Evolutionary conservation across 2,329 filamentous ascomycete species (phyloP).

Genomic region (Aspergillus sp.): DNA sequence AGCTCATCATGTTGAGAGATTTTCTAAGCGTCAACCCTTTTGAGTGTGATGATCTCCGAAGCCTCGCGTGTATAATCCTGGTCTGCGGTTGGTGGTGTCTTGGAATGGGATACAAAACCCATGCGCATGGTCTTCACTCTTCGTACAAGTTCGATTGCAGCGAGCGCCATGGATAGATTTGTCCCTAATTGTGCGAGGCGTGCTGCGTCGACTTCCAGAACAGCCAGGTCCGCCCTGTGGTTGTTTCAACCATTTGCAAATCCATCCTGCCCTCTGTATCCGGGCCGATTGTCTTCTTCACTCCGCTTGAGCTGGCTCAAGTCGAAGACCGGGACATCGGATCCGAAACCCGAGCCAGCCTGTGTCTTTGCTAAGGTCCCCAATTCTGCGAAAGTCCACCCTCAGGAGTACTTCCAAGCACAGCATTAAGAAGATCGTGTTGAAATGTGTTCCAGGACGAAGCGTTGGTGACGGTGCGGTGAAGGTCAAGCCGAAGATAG

Average conservation of each 20-base stretch:
- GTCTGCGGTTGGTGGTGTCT: too few relatives aligned
- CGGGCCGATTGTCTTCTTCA: too few relatives aligned
- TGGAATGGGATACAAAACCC: neutral
- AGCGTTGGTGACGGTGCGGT: conserved; percentile 2
- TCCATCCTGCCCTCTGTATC: neutral
- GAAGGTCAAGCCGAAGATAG: conserved; percentile 1
- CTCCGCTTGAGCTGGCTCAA: neutral
- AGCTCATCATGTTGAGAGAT: neutral
- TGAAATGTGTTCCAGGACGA: neutral
- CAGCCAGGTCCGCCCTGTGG: neutral
- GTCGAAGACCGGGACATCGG: too few relatives aligned
- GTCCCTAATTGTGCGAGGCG: neutral
- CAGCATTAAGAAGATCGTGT: neutral
- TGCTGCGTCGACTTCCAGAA: neutral
- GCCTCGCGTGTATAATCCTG: neutral
- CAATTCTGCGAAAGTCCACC: neutral
- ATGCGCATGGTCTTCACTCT: conserved; percentile 1
- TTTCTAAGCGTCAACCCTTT: neutral
- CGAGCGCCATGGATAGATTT: neutral
- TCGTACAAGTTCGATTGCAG: neutral
- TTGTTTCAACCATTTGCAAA: neutral
- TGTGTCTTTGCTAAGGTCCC: neutral
- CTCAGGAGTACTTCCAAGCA: neutral
- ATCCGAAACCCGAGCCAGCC: neutral
- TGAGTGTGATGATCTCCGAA: neutral